Evolutionary conservation across 345 rosid genomes (phyloP).

Genomic region (Physaria fendleri): DNA sequence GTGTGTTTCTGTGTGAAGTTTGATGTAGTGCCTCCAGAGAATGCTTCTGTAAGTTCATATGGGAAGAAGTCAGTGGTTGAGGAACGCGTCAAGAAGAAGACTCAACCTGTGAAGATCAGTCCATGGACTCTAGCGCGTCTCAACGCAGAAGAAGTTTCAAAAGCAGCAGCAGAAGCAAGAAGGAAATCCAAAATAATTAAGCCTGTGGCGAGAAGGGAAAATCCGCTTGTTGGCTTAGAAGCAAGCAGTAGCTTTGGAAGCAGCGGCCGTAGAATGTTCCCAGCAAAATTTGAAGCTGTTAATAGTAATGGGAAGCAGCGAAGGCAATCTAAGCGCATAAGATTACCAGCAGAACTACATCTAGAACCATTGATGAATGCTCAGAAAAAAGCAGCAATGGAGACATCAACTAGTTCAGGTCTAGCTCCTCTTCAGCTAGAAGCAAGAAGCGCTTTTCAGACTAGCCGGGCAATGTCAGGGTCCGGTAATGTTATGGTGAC

Average conservation of each 20-base stretch:
- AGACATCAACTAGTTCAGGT: slow-evolving; percentile 63
- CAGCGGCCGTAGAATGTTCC: slow-evolving; percentile 62
- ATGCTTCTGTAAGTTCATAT: slow-evolving; percentile 86
- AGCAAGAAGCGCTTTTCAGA: slow-evolving; percentile 91
- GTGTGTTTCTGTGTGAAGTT: slow-evolving; percentile 42
- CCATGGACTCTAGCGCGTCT: slow-evolving; percentile 94
- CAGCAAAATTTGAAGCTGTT: slow-evolving; percentile 54
- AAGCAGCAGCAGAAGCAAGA: slow-evolving; percentile 95
- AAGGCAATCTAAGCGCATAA: slow-evolving; percentile 58
- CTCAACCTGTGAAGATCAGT: slow-evolving; percentile 71
- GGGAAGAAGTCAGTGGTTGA: slow-evolving; percentile 62
- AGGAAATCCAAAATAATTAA: slow-evolving; percentile 81
- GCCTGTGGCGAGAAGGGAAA: slow-evolving; percentile 56
- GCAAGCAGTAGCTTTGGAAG: slow-evolving; percentile 68
- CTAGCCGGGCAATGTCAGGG: slow-evolving; percentile 81
- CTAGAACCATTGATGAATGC: slow-evolving; percentile 49
- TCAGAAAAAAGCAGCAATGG: slow-evolving; percentile 44
- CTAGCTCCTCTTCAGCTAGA: slow-evolving; percentile 90
- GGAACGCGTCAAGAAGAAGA: slow-evolving; percentile 67
- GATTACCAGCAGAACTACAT: slow-evolving; percentile 71
- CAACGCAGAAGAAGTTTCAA: slow-evolving; percentile 90
- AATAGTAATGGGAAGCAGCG: slow-evolving; percentile 28
- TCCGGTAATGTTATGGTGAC: slow-evolving; percentile 53
- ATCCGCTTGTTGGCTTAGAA: slow-evolving; percentile 49
- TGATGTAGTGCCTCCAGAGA: slow-evolving; percentile 98